These are phyloP conservation scores for Ilyonectria robusta DNA, from an alignment of 2,329 filamentous ascomycete genomes.

Conservation along the genomic window DNA sequence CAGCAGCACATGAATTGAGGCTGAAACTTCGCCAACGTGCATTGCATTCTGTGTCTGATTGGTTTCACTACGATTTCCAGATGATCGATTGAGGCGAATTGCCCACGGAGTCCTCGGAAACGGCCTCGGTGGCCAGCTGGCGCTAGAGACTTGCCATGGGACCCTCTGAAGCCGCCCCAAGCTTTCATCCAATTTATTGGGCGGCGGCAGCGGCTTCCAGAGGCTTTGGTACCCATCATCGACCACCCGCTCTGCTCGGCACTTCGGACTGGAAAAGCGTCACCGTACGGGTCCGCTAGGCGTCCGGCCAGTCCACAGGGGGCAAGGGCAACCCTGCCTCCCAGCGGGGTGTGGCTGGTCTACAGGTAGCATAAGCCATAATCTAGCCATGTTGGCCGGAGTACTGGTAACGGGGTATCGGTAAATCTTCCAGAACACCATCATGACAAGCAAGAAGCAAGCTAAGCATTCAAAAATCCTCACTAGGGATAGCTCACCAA, in stretches of 20 bases:
- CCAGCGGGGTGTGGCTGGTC: background rate
- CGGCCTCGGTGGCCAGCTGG: slow-evolving; percentile 1
- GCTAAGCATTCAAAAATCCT: background rate
- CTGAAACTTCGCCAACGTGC: background rate
- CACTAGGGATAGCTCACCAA: background rate
- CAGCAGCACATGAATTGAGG: background rate
- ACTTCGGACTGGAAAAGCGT: background rate
- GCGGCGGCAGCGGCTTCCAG: slow-evolving; percentile 1
- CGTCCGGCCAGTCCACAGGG: background rate
- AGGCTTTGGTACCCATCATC: slow-evolving; percentile 1
- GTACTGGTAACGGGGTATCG: background rate
- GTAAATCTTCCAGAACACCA: background rate
- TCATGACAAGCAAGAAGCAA: background rate
- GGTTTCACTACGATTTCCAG: background rate
- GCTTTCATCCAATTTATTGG: background rate
- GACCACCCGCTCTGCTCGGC: background rate
- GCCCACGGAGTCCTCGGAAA: background rate
- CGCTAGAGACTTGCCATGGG: background rate
- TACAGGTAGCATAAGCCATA: background rate
- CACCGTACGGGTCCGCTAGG: background rate
- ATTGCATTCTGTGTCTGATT: background rate
- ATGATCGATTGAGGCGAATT: background rate
- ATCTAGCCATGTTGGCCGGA: background rate
- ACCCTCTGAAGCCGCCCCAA: background rate
- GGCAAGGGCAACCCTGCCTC: background rate